phyloP scores from a whole-genome alignment of 83 land plant species.

The Diphasiastrum complanatum region DNA sequence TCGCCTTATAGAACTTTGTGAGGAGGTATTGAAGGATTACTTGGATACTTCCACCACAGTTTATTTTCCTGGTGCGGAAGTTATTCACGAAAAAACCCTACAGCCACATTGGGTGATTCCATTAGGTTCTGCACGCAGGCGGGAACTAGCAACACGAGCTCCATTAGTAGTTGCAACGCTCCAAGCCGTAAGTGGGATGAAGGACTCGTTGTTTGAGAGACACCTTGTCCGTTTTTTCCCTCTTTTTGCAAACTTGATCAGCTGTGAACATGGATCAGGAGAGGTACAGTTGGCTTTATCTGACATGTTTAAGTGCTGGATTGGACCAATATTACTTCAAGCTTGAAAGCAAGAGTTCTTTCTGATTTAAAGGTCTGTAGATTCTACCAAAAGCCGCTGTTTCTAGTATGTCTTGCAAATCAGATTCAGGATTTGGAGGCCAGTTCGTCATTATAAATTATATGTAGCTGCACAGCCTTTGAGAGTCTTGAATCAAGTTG shows the following conservation, averaged over 20 bases:
- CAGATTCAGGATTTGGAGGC: too few species aligned
- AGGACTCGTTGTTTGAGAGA: constrained; percentile 60
- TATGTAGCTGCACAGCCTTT: too few species aligned
- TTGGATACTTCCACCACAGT: constrained; percentile 45
- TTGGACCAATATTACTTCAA: constrained; percentile 83
- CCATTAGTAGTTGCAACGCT: constrained; percentile 81
- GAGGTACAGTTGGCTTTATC: constrained; percentile 88
- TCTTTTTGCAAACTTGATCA: constrained; percentile 60
- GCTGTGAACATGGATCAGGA: constrained; percentile 95
- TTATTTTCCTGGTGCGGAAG: constrained; percentile 21
- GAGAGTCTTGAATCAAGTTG: too few species aligned
- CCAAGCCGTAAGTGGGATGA: constrained; percentile 67
- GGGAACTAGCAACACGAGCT: constrained; percentile 87
- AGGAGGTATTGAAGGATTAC: constrained; percentile 70
- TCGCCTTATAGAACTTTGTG: constrained; percentile 72
- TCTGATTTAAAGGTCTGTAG: too few species aligned
- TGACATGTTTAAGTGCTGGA: constrained; percentile 81
- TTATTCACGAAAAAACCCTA: constrained; percentile 3
- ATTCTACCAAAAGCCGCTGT: too few species aligned
- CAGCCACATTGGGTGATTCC: constrained; percentile 61
- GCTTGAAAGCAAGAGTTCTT: too few species aligned
- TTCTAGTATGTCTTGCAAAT: too few species aligned
- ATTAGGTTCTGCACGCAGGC: constrained; percentile 75
- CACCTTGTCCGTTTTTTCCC: constrained; percentile 71
- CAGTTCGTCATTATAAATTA: too few species aligned